Conservation (phyloP, 2,329 filamentous ascomycete species). For the Graphiopsis chlorocephala region DNA sequence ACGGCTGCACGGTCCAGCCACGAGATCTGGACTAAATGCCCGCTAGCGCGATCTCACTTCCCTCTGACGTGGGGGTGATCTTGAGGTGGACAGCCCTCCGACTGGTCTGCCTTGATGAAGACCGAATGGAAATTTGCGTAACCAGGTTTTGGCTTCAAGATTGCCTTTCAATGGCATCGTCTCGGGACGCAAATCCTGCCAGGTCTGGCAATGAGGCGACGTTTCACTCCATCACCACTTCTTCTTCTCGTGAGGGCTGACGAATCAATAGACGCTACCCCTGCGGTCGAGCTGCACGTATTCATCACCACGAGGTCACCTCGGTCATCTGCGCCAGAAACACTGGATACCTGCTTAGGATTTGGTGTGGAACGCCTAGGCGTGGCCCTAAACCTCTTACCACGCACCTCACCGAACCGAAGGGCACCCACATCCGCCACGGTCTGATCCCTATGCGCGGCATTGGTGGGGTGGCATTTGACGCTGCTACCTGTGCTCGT, state of each 20-base stretch:
- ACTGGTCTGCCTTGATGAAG: neutral
- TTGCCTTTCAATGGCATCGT: conserved; percentile 14
- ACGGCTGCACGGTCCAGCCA: conserved; percentile 10
- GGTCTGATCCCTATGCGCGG: conserved; percentile 8
- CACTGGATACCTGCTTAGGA: conserved; percentile 11
- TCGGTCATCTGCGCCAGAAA: conserved; percentile 6
- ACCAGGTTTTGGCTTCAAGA: conserved; percentile 9
- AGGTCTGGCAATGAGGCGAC: neutral
- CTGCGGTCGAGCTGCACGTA: conserved; percentile 9
- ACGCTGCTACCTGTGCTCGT: conserved; percentile 3
- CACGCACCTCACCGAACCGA: conserved; percentile 11
- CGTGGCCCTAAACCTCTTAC: conserved; percentile 8
- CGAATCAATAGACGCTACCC: conserved; percentile 10
- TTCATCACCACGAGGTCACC: conserved; percentile 13
- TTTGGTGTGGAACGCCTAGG: conserved; percentile 13
- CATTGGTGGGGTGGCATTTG: conserved; percentile 14
- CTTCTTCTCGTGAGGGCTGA: neutral
- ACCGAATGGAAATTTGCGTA: neutral
- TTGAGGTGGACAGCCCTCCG: neutral
- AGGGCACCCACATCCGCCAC: neutral
- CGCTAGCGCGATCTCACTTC: conserved; percentile 14
- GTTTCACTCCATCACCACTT: conserved; percentile 5
- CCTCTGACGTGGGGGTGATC: conserved; percentile 1
- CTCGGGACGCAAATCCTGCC: neutral
- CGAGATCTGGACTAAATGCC: conserved; percentile 9